Evolutionary conservation across 129 eudicot species (phyloP), one percentile per base, ranked within the genome.

Genomic region (Saussurea involucrata): DNA sequence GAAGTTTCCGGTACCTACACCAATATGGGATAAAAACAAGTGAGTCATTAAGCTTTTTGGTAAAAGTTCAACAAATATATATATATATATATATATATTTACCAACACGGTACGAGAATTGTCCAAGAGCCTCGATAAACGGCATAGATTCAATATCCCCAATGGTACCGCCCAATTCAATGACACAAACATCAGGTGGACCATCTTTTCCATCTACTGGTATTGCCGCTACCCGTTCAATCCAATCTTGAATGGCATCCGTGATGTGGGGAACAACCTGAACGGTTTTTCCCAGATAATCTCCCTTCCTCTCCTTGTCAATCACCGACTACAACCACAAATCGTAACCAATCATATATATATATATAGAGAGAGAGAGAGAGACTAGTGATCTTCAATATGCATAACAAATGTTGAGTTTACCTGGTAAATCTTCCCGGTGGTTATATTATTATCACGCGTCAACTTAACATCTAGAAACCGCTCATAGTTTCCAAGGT

Each of bases 401-500:
- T 31, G 60, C 69, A 75, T 29, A 66, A 49, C 2, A 25, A 31
- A 76, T 4, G 53, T 42, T 68, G 5, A 17, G 76, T 73, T 73
- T 79, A 78, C 98, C 92, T 95, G 97, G 86, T 84, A 95, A 71
- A 95, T 87, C 83, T 95, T 95, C 66, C 98, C 98, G 11, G 98
- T 95, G 18, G 98, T 95, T 78, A 95, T 95, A 74, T 95, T 95
- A 69, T 95, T 89, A 82, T 95, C 98, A 13, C 96, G 86, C 0
- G 98, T 91, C 87, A 95, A 73, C 80, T 83, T 91, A 49, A 91
- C 85, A 81, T 95, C 97, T 4, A 95, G 91, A 80, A 95, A 95
- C 46, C 98, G 92, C 84, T 95, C 98, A 80, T 95, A 95, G 85
- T 95, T 95, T 46, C 98, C 98, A 71, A 95, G 98, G 87, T 95